A percentile compares a stretch with the other conserved stretches of the same genome.
phyloP scores from a whole-genome alignment of 257 asterid species.

The Jacaranda copaia region DNA sequence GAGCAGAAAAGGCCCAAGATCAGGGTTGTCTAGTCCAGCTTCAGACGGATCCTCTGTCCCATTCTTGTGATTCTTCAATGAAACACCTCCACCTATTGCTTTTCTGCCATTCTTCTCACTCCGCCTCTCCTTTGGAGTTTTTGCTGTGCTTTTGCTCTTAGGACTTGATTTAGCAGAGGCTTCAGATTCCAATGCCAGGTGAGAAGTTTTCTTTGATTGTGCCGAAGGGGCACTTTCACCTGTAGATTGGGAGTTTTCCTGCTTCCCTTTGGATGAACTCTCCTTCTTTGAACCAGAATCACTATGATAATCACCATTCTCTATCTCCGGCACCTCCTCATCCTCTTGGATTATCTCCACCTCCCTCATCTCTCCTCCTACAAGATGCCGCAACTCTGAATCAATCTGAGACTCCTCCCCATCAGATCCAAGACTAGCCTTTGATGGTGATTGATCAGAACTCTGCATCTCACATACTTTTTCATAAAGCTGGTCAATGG shows the following conservation, averaged over 20 bases:
- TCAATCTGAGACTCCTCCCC: conserved; percentile 93
- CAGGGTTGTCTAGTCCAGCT: conserved; percentile 57
- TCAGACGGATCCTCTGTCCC: conserved; percentile 48
- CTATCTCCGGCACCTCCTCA: conserved; percentile 61
- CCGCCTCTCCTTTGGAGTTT: conserved; percentile 49
- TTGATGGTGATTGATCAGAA: conserved; percentile 92
- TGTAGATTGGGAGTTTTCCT: conserved; percentile 49
- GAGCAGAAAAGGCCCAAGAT: conserved; percentile 86
- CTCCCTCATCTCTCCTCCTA: conserved; percentile 87
- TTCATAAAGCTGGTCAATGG: conserved; percentile 91
- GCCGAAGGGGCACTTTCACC: conserved; percentile 47
- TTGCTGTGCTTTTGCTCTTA: conserved; percentile 53
- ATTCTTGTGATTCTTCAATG: conserved; percentile 53
- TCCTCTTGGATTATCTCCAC: conserved; percentile 86
- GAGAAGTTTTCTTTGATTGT: conserved; percentile 52
- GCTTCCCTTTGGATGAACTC: conserved; percentile 40
- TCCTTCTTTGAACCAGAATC: conserved; percentile 57
- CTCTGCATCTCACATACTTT: conserved; percentile 97
- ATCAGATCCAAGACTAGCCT: conserved; percentile 91
- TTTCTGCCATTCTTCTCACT: conserved; percentile 49
- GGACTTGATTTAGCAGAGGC: conserved; percentile 62
- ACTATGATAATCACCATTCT: conserved; percentile 47
- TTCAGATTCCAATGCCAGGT: conserved; percentile 52
- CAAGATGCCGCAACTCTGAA: conserved; percentile 87
- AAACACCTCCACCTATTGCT: conserved; percentile 42